A percentile compares a stretch with the other conserved stretches of the same genome.
phyloP scores from a whole-genome alignment of 345 rosid species.

The Pugionium dolabratum region DNA sequence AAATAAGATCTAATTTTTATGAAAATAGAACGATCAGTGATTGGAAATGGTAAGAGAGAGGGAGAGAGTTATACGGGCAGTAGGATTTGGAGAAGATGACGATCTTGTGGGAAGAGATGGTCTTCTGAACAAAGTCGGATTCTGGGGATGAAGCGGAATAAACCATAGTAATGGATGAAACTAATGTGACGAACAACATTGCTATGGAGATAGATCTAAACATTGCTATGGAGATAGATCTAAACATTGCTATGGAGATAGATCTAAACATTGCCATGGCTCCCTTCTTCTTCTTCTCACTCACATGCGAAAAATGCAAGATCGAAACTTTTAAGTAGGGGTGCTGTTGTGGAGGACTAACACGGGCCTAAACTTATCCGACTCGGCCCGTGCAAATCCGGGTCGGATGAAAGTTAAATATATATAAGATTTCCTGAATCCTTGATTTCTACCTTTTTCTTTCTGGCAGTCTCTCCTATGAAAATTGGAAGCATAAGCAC shows the following conservation, averaged over 20 bases:
- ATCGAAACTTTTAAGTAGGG: neutral
- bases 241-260: slow-evolving; percentile 26
- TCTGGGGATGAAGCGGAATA: slow-evolving; percentile 44
- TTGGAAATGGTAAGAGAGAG: slow-evolving; percentile 3
- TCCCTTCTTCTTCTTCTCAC: slow-evolving; percentile 17
- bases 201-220: slow-evolving; percentile 30
- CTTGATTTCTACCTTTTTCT: too few relatives aligned
- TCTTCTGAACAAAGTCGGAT: slow-evolving; percentile 65
- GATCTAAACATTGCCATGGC: slow-evolving; percentile 35
- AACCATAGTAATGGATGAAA: slow-evolving; percentile 33
- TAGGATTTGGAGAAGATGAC: slow-evolving; percentile 94
- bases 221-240: slow-evolving; percentile 32
- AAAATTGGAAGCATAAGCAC: too few relatives aligned
- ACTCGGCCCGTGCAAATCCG: too few relatives aligned
- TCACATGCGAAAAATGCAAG: slow-evolving; percentile 13
- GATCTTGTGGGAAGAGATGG: slow-evolving; percentile 79
- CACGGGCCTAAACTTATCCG: too few relatives aligned
- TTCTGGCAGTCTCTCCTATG: too few relatives aligned
- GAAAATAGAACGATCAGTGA: neutral
- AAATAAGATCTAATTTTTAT: neutral
- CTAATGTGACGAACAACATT: slow-evolving; percentile 26
- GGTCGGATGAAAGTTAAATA: too few relatives aligned
- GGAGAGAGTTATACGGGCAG: slow-evolving; percentile 61
- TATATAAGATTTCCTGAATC: too few relatives aligned
- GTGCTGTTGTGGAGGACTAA: too few relatives aligned